Evolutionary conservation across 2,329 filamentous ascomycete species (phyloP), one percentile per base, ranked within the genome.

Genomic region (Dothideomycetes sp.): DNA sequence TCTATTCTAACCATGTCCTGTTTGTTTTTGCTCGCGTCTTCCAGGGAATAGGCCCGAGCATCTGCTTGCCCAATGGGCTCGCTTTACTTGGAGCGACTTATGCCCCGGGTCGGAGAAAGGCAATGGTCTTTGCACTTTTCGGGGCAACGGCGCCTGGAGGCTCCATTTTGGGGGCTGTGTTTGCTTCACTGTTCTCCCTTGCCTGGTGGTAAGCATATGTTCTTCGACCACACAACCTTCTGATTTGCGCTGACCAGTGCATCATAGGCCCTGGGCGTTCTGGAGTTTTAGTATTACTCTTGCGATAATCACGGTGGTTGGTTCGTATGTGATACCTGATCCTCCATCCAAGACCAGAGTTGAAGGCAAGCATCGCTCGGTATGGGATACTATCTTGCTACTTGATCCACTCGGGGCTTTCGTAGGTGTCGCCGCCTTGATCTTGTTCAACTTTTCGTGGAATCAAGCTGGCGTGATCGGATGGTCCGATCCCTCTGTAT

Each of bases 401-500:
- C 36, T 41, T 16, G 68, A 72, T 40, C 44, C 63, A 10, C 48
- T 64, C 3, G 72, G 70, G 5, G 63, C 63, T 3, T 41, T 60
- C 3, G 57, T 62, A 3, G 77, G 77, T 1, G 63, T 81, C 14
- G 60, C 63, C 0, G 69, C 68, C 0, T 59, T 83, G 19, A 62
- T 79, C 0, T 60, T 83, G n/a, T 67, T 82, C 58, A 81, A 80
- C 52, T 75, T 82, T 48, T 72, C 77, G 0, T 81, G 75, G 74
- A 81, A 78, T 42, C 76, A 82, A 51, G 18, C 36, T 0, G 68
- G 72, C 0, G 61, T 72, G 0, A 69, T 66, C 1, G 73, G 74
- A 3, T 81, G 76, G 77, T 47, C 57, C 1, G 60, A 63, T 7
- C 60, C 71, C 0, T 7, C 7, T 12, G 22, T 27, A 7, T 7